These are phyloP conservation scores for Biscogniauxia mediterranea DNA, from an alignment of 2,329 filamentous ascomycete genomes.

Conservation along the genomic window DNA sequence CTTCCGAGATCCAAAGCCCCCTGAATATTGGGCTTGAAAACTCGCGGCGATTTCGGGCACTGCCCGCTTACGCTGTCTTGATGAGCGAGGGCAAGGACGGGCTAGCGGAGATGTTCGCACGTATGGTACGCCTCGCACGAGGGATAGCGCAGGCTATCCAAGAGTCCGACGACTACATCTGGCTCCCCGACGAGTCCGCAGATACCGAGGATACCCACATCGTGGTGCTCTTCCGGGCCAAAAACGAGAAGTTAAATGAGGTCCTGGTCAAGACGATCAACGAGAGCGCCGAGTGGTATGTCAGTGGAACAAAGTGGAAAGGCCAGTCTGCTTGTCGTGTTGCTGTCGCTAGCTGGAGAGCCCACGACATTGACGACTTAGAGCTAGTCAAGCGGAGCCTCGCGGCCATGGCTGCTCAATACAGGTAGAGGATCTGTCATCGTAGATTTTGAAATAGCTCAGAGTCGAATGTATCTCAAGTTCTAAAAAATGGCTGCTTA, in stretches of 20 bases:
- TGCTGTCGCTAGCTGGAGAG: constrained; percentile 83
- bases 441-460: background rate
- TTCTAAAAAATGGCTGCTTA: too few species aligned
- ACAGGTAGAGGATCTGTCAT: constrained; percentile 10
- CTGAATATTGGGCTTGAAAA: constrained; percentile 88
- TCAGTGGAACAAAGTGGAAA: constrained; percentile 78
- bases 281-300: constrained; percentile 69
- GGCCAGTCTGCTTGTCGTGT: constrained; percentile 74
- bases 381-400: constrained; percentile 64
- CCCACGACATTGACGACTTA: constrained; percentile 66
- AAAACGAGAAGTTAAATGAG: constrained; percentile 60
- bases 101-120: constrained; percentile 65
- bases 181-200: constrained; percentile 34
- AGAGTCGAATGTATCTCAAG: too few species aligned
- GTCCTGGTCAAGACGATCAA: constrained; percentile 73
- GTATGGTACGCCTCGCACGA: constrained; percentile 71
- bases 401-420: constrained; percentile 40
- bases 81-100: constrained; percentile 70
- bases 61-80: constrained; percentile 84
- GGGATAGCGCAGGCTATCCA: constrained; percentile 63
- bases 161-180: constrained; percentile 41
- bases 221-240: constrained; percentile 76
- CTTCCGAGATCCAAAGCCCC: constrained; percentile 65
- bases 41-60: constrained; percentile 82
- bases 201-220: constrained; percentile 59